phyloP scores from a whole-genome alignment of 148 eudicot genomes.

The Cornus kousa region DNA sequence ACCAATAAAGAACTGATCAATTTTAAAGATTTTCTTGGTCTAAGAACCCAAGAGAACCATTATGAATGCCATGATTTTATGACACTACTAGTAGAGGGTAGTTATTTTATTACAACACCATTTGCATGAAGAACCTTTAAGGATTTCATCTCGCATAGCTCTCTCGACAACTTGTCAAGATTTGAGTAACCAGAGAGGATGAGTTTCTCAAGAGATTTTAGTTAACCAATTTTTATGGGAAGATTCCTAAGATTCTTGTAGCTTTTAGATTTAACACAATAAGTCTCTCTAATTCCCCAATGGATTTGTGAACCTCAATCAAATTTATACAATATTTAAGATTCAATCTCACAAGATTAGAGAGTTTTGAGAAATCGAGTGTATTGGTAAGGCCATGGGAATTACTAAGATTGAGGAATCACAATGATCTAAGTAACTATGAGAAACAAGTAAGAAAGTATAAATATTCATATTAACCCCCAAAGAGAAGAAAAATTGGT shows the following conservation, averaged over 20 bases:
- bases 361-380: background rate
- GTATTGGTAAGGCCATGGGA: background rate
- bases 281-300: background rate
- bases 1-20: background rate
- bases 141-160: too few relatives aligned
- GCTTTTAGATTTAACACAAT: background rate
- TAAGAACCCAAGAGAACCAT: too few relatives aligned
- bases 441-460: background rate
- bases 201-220: too few relatives aligned
- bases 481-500: background rate
- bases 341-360: background rate
- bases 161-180: background rate
- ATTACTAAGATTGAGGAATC: background rate
- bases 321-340: background rate
- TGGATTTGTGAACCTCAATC: constrained; percentile 1
- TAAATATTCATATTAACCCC: background rate
- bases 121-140: constrained; percentile 6
- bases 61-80: background rate
- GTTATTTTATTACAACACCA: background rate
- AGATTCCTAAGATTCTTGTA: constrained; percentile 4
- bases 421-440: background rate
- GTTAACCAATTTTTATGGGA: background rate
- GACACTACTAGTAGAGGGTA: background rate
- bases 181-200: constrained; percentile 5
- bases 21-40: too few relatives aligned